These are phyloP conservation scores for Zoysia pacifica DNA, from an alignment of 176 grass and related monocot genomes.

Conservation along the genomic window DNA sequence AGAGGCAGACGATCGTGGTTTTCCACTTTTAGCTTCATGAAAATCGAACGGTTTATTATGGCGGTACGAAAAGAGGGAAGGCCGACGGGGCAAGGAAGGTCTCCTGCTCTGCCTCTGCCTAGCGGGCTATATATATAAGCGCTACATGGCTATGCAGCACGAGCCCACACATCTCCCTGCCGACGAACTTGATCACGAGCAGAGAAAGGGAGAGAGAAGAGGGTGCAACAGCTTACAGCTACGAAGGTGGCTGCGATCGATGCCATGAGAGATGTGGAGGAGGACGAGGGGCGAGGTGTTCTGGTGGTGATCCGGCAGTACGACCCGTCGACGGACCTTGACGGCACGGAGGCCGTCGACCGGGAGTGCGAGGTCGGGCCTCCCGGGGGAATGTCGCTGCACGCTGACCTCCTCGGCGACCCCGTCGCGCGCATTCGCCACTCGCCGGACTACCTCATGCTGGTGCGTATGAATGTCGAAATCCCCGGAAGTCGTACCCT, in stretches of 20 bases:
- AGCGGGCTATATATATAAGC: neutral
- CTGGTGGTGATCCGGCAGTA: conserved; percentile 52
- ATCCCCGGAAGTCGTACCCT: too few species aligned
- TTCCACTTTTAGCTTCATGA: neutral
- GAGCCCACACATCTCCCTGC: neutral
- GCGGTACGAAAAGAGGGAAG: neutral
- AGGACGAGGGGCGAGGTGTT: neutral
- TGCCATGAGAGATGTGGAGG: conserved; percentile 5
- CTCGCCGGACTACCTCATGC: conserved; percentile 74
- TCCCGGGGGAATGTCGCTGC: conserved; percentile 62
- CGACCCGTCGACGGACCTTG: conserved; percentile 53
- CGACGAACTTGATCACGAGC: neutral
- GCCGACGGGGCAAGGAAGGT: neutral
- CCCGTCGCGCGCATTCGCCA: conserved; percentile 73
- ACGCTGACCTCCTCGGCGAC: conserved; percentile 84
- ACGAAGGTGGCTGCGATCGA: neutral
- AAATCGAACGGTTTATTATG: neutral
- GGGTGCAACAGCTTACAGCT: neutral
- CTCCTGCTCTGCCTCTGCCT: neutral
- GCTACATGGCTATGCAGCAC: conserved; percentile 15
- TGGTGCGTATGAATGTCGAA: conserved; percentile 42
- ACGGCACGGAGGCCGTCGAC: conserved; percentile 61
- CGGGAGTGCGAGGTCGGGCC: conserved; percentile 68
- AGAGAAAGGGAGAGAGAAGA: neutral
- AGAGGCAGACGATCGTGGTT: neutral